These are phyloP conservation scores for Lactarius sanguifluus DNA, from an alignment of 768 basidiomycete genomes.

Conservation along the genomic window DNA sequence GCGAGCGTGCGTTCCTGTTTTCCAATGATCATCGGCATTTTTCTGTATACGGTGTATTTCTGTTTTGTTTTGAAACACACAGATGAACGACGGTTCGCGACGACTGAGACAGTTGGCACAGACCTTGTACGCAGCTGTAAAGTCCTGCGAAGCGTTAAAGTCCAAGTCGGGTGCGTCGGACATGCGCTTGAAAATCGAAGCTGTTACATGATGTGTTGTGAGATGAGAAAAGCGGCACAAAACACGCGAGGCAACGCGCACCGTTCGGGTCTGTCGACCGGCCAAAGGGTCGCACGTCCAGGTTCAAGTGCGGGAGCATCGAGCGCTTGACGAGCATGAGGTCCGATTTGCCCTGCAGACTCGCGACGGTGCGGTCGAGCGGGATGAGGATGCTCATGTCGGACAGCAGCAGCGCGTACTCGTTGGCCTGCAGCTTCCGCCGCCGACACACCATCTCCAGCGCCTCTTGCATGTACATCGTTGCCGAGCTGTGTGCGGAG, in stretches of 20 bases:
- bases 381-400: slow-evolving; percentile 78
- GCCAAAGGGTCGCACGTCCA: slow-evolving; percentile 62
- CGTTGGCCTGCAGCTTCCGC: slow-evolving; percentile 68
- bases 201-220: slow-evolving; percentile 39
- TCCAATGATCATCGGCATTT: slow-evolving; percentile 90
- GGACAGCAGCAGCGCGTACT: slow-evolving; percentile 74
- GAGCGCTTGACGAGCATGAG: slow-evolving; percentile 77
- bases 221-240: slow-evolving; percentile 1
- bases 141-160: slow-evolving; percentile 65
- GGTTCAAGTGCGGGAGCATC: slow-evolving; percentile 70
- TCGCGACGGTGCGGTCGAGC: slow-evolving; percentile 94
- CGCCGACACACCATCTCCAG: slow-evolving; percentile 79
- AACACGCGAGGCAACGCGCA: slow-evolving; percentile 37
- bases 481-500: slow-evolving; percentile 62
- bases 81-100: neutral
- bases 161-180: slow-evolving; percentile 61
- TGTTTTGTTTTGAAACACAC: slow-evolving; percentile 36
- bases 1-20: slow-evolving; percentile 89
- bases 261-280: slow-evolving; percentile 92
- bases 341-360: slow-evolving; percentile 83
- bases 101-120: slow-evolving; percentile 6
- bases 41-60: slow-evolving; percentile 92
- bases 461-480: slow-evolving; percentile 97
- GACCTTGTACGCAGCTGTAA: slow-evolving; percentile 85
- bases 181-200: slow-evolving; percentile 90